Evolutionary conservation across 1,139 yeast species (phyloP), one percentile per base, ranked within the genome.

Genomic region (Debaryomyces singareniensis): DNA sequence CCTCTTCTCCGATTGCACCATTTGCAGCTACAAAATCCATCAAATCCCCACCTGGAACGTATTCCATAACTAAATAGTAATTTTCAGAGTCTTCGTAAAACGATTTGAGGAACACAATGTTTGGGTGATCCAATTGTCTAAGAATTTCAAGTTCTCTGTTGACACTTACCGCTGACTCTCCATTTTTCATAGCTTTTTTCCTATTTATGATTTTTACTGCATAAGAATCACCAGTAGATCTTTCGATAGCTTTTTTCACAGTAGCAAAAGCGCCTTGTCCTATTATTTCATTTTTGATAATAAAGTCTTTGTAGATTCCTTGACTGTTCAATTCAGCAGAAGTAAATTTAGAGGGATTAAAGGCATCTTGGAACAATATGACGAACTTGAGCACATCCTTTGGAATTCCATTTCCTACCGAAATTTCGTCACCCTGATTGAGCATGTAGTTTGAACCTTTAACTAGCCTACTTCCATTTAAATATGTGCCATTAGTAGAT

Each of bases 251-350:
- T 50, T 85, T 85, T 43, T 86, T 81, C 13, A 91, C 98, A 1
- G 89, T 82, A 3, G 97, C 97, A 68, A 91, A 91, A 4, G 97
- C 97, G 5, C 98, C 98, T 44, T 85, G 93, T 1, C 98, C 98
- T 3, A 91, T 81, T 4, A 84, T 78, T 44, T 83, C 95, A 49
- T 78, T 80, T 37, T 84, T 77, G 18, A 91, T 74, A 11, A 84
- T 82, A 51, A 78, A 91, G 44, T 81, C 83, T 35, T 74, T 75
- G 47, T 73, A 71, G 12, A 91, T 80, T 0, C 87, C 73, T 30
- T 61, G 61, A 33, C 62, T 68, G 34, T 49, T 53, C 15, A 36
- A 37, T 16, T 44, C 40, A 2, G 48, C 35, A 13, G 42, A 42
- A 1, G 54, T 36, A 13, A 51, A 32, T 30, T 53, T 53, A 14